phyloP scores from a whole-genome alignment of 257 asterid genomes.

The Mentha longifolia region DNA sequence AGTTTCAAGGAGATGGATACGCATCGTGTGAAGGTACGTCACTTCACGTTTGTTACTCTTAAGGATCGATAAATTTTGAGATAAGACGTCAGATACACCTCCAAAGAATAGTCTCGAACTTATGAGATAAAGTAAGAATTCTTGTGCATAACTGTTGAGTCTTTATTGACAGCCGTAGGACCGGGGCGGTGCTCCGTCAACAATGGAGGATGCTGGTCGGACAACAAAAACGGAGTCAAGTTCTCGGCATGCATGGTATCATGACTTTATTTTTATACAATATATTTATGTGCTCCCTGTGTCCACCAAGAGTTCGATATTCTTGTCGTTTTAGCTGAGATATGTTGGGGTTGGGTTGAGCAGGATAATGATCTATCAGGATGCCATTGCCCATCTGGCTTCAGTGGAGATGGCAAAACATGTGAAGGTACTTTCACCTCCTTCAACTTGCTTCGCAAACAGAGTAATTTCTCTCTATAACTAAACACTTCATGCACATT shows the following conservation, averaged over 20 bases:
- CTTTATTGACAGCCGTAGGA: conserved; percentile 66
- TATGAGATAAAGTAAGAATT: too few relatives aligned
- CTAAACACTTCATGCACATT: neutral
- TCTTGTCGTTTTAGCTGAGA: neutral
- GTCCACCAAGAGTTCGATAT: too few relatives aligned
- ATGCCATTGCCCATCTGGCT: conserved; percentile 82
- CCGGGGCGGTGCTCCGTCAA: conserved; percentile 83
- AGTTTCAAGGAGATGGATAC: conserved; percentile 87
- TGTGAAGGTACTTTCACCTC: conserved; percentile 55
- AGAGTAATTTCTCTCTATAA: neutral
- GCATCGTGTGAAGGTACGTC: conserved; percentile 66
- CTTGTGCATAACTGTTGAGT: neutral
- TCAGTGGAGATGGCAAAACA: conserved; percentile 75
- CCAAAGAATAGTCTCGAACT: too few relatives aligned
- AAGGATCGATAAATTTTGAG: neutral
- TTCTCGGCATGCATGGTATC: conserved; percentile 67
- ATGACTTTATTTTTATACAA: too few relatives aligned
- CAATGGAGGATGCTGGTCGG: conserved; percentile 92
- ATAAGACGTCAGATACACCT: too few relatives aligned
- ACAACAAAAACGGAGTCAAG: conserved; percentile 50
- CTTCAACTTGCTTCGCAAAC: neutral
- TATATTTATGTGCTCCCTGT: too few relatives aligned
- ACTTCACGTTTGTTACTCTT: neutral
- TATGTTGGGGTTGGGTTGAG: conserved; percentile 2
- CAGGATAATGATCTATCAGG: conserved; percentile 76